Percentiles rank a stretch among this genome's conserved stretches.
Evolutionary conservation across 1,284 basidiomycete genomes (phyloP).

Genomic region (Schizophyllum commune): DNA sequence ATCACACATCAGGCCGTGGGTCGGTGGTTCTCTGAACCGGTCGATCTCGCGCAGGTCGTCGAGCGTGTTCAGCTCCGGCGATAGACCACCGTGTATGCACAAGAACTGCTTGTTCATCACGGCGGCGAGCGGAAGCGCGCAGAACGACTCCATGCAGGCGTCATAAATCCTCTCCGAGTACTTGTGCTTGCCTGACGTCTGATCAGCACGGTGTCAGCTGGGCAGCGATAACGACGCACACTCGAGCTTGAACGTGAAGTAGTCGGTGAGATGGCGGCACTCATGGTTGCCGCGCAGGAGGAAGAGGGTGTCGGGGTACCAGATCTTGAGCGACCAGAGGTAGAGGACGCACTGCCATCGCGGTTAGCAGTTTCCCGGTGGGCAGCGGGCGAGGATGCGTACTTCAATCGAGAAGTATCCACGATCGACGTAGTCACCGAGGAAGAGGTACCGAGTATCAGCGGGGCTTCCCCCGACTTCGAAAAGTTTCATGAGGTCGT

Average conservation of each 20-base stretch:
- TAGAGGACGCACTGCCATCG: constrained; percentile 75
- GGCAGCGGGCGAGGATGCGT: neutral
- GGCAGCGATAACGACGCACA: constrained; percentile 41
- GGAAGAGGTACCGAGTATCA: constrained; percentile 14
- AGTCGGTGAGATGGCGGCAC: constrained; percentile 82
- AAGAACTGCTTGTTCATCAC: constrained; percentile 98
- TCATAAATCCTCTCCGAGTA: constrained; percentile 89
- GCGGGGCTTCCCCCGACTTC: constrained; percentile 13
- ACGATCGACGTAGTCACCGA: constrained; percentile 14
- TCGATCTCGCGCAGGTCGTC: constrained; percentile 91
- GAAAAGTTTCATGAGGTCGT: constrained; percentile 15
- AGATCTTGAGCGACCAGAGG: constrained; percentile 85
- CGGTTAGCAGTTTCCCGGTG: constrained; percentile 15
- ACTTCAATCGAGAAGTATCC: constrained; percentile 15
- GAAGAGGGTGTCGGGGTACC: constrained; percentile 88
- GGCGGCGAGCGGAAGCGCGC: constrained; percentile 84
- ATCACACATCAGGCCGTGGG: constrained; percentile 92
- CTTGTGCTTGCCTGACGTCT: constrained; percentile 78
- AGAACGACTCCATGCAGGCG: constrained; percentile 91
- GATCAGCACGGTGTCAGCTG: neutral
- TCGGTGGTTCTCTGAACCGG: constrained; percentile 92
- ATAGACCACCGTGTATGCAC: constrained; percentile 91
- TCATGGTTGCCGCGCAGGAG: constrained; percentile 90
- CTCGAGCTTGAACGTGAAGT: constrained; percentile 88
- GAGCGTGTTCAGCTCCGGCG: constrained; percentile 84